Base-by-base conservation (phyloP, 257 asterid genomes). In the Rubia yunnanensis region DNA sequence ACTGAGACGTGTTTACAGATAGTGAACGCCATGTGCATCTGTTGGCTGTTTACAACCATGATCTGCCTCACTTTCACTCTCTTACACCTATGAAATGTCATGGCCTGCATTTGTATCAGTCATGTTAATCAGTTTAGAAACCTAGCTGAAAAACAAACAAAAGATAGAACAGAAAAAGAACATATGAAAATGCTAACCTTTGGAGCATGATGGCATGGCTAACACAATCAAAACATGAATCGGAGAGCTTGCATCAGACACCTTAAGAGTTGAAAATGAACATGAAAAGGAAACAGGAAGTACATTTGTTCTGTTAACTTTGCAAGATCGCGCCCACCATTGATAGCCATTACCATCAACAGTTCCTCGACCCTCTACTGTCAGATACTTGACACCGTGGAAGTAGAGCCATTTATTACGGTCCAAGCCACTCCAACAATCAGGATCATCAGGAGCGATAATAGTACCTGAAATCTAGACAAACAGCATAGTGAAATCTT, bases 271-370 rank as follows among this genome's bases (percentile, higher is more conserved):
- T 26, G 38, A 60, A 28, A 34, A 52, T 24, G 11, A 67, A 30
- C 5, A 0, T 0, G 10, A 23, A 69, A 65, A 65, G n/a, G 7
- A 44, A 18, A 66, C 71, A 27, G 69, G 44, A 66, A 71, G 30
- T 92, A 92, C 98, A 74, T 85, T 83, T 48, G 95, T 79, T 41
- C 28, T 55, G 60, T 89, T 85, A 6, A 48, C 82, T 82, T 92
- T 92, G 96, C 97, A 92, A 2, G 98, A 92, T 48, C 72, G 84
- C 55, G 88, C 84, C 98, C 98, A 92, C 97, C 97, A 92, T 79
- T 83, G 60, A 6, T 67, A 57, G 26, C 97, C 97, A 78, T 59
- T 79, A 27, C 98, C 98, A 26, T 92, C 68, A 50, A 92, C 80
- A 1, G 48, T 39, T 27, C 98, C 97, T 60, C 87, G 80, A 22